phyloP scores from a whole-genome alignment of 2,329 filamentous ascomycete species.

The Elsinoe batatas region DNA sequence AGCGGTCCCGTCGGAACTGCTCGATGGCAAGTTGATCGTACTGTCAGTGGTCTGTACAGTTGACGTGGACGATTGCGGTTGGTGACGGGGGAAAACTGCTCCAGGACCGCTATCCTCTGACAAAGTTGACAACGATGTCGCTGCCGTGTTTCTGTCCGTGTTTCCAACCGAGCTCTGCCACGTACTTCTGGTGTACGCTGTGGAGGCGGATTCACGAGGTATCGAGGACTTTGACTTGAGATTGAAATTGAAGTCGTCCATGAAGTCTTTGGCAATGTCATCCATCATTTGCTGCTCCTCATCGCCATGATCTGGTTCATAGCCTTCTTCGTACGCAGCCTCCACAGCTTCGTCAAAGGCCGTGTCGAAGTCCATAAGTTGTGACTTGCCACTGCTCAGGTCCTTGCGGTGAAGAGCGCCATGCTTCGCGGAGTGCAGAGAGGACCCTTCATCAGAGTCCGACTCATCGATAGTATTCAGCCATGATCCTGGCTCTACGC shows the following conservation, averaged over 20 bases:
- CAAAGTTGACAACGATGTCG: slow-evolving; percentile 61
- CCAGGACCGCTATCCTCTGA: slow-evolving; percentile 44
- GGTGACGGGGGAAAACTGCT: slow-evolving; percentile 8
- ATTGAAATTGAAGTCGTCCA: slow-evolving; percentile 71
- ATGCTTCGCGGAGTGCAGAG: slow-evolving; percentile 69
- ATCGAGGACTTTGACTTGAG: slow-evolving; percentile 56
- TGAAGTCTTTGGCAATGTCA: slow-evolving; percentile 76
- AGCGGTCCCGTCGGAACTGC: neutral
- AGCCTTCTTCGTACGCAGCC: slow-evolving; percentile 86
- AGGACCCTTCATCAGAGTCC: slow-evolving; percentile 69
- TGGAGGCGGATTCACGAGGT: slow-evolving; percentile 73
- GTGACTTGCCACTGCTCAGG: slow-evolving; percentile 57
- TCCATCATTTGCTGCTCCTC: slow-evolving; percentile 54
- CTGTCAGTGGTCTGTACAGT: slow-evolving; percentile 9
- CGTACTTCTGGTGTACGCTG: slow-evolving; percentile 63
- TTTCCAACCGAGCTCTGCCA: slow-evolving; percentile 66
- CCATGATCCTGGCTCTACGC: slow-evolving; percentile 23
- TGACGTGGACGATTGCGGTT: slow-evolving; percentile 10
- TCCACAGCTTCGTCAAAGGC: slow-evolving; percentile 92
- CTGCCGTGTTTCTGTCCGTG: slow-evolving; percentile 60
- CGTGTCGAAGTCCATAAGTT: slow-evolving; percentile 83
- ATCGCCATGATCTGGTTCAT: slow-evolving; percentile 56
- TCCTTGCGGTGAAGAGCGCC: slow-evolving; percentile 61
- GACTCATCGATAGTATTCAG: slow-evolving; percentile 63
- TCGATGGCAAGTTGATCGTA: neutral